Evolutionary conservation across 1,284 basidiomycete genomes (phyloP).

Genomic region (Apiotrichum montevideense): DNA sequence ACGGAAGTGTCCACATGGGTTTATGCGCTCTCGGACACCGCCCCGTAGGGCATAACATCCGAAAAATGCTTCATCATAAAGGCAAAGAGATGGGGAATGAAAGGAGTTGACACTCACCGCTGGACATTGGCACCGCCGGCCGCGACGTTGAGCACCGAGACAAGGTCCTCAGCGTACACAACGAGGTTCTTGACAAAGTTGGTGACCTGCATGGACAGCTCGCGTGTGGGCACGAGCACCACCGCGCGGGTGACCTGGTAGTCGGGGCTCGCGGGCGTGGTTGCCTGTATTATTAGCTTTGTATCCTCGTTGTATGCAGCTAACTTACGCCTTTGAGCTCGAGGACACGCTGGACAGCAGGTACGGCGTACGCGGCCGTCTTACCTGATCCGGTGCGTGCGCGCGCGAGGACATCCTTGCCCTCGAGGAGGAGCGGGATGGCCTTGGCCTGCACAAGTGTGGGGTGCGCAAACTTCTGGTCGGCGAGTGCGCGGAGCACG

Average conservation of each 20-base stretch:
- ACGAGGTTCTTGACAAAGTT: conserved; percentile 63
- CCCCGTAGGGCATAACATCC: conserved; percentile 40
- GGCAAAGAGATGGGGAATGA: background rate
- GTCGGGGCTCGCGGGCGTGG: conserved; percentile 27
- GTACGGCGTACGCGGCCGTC: conserved; percentile 92
- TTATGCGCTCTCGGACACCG: conserved; percentile 46
- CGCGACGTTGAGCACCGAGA: conserved; percentile 73
- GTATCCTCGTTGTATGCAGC: too few species aligned
- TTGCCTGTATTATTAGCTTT: conserved; percentile 28
- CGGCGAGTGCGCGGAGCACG: conserved; percentile 63
- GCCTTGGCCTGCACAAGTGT: conserved; percentile 82
- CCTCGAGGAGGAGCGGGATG: conserved; percentile 72
- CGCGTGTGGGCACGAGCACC: conserved; percentile 88
- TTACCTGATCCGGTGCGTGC: conserved; percentile 96
- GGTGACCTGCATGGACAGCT: conserved; percentile 85
- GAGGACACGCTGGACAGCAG: conserved; percentile 82
- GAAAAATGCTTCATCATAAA: conserved; percentile 46
- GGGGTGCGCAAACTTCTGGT: conserved; percentile 66
- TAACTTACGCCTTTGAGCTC: conserved; percentile 58
- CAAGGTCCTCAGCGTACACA: conserved; percentile 68
- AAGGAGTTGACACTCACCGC: conserved; percentile 52
- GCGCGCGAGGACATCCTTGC: conserved; percentile 85
- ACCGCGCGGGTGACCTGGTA: conserved; percentile 65
- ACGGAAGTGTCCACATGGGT: conserved; percentile 47
- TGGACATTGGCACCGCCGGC: conserved; percentile 68